Evolutionary conservation across 768 basidiomycete genomes (phyloP), one percentile per base, ranked within the genome.

Genomic region (Amanita polypyramis): DNA sequence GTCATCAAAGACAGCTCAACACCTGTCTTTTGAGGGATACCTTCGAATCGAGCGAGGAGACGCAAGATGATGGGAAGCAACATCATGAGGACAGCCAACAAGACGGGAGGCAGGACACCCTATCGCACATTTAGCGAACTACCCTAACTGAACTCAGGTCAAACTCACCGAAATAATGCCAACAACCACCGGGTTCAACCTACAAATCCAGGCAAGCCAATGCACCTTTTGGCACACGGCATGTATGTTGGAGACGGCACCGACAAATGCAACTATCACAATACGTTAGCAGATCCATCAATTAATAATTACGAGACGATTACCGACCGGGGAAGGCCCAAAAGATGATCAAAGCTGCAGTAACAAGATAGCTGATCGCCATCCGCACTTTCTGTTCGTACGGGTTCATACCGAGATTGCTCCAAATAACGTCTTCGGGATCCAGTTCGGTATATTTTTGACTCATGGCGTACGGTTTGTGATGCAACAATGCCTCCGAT

Each of bases 1-100:
- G 80, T 82, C 94, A 97, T 96, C 58, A 99, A 65, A 44, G 84
- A 87, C 4, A 96, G 74, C 56, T 99, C 95, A 35, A 98, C 65
- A 1, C 80, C 83, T 0, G 82, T 87, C 29, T 74, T 73, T 54
- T 86, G 82, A 0, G 95, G 93, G 15, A 92, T 89, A 15, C 96
- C 96, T 65, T 98, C 90, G 46, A 96, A 84, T 15, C 77, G 70
- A 10, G 81, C 88, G 23, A 97, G 68, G 17, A 89, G 66, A 33
- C 95, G 75, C 50, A 98, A 63, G 12, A 98, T 56, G 58, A 92
- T 86, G 0, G 74, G 79, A 1, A 99, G 71, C 5, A 98, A 70
- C 80, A 92, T 78, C 82, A 93, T 92, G 44, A 99, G 74, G 14
- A 98, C 74, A 0, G 91, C 91, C 43, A 99, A 79, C 43, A 91